Percentiles rank a stretch among this genome's conserved stretches.
These are phyloP conservation scores for Pyrenula massariospora DNA, from an alignment of 495 filamentous ascomycete species.

Conservation along the genomic window DNA sequence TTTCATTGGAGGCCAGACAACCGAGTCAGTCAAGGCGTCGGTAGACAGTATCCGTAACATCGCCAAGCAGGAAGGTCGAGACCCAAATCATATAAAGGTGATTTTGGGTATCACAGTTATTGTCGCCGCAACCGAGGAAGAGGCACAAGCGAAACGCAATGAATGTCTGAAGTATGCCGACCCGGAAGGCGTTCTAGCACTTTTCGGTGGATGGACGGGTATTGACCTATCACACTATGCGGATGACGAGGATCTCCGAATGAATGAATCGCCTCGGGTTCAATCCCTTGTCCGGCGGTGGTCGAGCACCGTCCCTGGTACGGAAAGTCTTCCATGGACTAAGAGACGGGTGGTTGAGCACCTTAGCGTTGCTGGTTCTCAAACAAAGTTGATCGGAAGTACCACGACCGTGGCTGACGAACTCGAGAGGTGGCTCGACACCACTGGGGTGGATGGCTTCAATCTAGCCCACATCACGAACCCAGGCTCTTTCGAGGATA, in stretches of 20 bases:
- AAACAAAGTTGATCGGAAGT: slow-evolving; percentile 33
- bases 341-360: slow-evolving; percentile 42
- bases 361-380: slow-evolving; percentile 37
- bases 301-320: slow-evolving; percentile 19
- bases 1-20: slow-evolving; percentile 37
- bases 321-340: slow-evolving; percentile 38
- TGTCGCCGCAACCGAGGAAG: slow-evolving; percentile 40
- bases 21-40: slow-evolving; percentile 24
- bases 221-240: slow-evolving; percentile 39
- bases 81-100: slow-evolving; percentile 40
- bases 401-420: slow-evolving; percentile 35
- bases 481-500: slow-evolving; percentile 43
- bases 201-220: slow-evolving; percentile 54
- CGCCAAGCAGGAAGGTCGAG: slow-evolving; percentile 29
- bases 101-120: slow-evolving; percentile 32
- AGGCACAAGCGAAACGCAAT: slow-evolving; percentile 36
- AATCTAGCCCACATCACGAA: slow-evolving; percentile 42
- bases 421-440: slow-evolving; percentile 33
- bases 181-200: slow-evolving; percentile 42
- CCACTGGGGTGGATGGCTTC: slow-evolving; percentile 37
- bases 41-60: slow-evolving; percentile 39
- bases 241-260: slow-evolving; percentile 42
- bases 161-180: slow-evolving; percentile 40
- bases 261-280: slow-evolving; percentile 14
- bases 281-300: slow-evolving; percentile 16